Base-by-base conservation (phyloP, 2,329 filamentous ascomycete species). In the Pseudopyricularia javanii region DNA sequence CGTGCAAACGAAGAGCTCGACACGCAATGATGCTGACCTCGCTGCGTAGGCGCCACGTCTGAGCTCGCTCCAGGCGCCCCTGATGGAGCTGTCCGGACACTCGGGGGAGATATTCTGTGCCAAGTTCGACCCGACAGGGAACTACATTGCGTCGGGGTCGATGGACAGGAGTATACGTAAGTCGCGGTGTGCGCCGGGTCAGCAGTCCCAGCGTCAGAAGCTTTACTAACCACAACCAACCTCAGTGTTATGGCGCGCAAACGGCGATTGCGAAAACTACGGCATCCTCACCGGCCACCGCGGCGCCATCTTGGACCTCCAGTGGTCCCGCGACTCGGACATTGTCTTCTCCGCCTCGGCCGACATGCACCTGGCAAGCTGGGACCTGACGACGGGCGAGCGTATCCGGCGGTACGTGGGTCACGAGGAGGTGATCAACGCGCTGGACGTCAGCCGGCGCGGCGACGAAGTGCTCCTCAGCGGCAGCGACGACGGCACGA, bases 361-460 rank as follows among this genome's bases (percentile, higher is more conserved):
- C 59, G 93, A 98, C 66, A 91, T 83, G 79, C 88, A 91, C 59
- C 76, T 97, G 30, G 91, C 91, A 37, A 95, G 88, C 66, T 98
- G 91, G 91, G 91, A 98, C 63, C 71, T 95, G 43, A 91, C 93
- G 59, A 91, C 88, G 0, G 91, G 91, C n/a, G 80, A 85, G 59
- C 82, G 93, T 63, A 95, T 97, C 77, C 85, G 93, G 57, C 81
- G 88, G 63, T 94, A 98, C 63, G 74, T 90, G 11, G 93, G 93
- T 1, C 93, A 98, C 64, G 91, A 96, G 62, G 91, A 96, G 66
- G 80, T 96, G n/a, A 84, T 98, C 72, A 98, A 97, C 68, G 80
- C 85, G 56, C 73, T 97, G 66, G 91, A 95, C 62, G 83, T 94
- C 56, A 93, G 85, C 71, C 86, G 85, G 65, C 80, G 93, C 62